Percentiles rank a stretch among this genome's conserved stretches.
These are phyloP conservation scores for Boletus sp. DNA, from an alignment of 768 basidiomycete species.

Conservation along the genomic window DNA sequence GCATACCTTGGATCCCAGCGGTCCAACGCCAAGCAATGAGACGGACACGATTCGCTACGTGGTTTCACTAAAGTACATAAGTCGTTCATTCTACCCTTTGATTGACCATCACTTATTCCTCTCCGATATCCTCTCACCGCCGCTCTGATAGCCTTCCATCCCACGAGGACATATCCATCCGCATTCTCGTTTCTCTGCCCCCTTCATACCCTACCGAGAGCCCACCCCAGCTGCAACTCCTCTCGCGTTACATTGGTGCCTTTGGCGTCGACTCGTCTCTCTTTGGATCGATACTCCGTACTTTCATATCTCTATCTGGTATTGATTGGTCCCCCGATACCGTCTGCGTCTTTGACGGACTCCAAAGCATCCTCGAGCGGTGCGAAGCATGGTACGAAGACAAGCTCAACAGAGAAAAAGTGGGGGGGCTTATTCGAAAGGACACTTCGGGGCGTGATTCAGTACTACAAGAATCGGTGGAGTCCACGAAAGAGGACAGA, in stretches of 20 bases:
- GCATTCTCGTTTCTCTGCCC: constrained; percentile 57
- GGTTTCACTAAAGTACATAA: constrained; percentile 57
- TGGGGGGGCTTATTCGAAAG: constrained; percentile 53
- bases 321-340: constrained; percentile 73
- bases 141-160: constrained; percentile 44
- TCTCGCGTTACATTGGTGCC: constrained; percentile 79
- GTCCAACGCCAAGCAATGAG: constrained; percentile 19
- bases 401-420: constrained; percentile 53
- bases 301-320: constrained; percentile 73
- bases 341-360: constrained; percentile 85
- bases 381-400: constrained; percentile 70
- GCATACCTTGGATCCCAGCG: background rate
- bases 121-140: background rate
- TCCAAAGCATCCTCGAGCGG: constrained; percentile 69
- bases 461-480: constrained; percentile 4
- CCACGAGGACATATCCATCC: constrained; percentile 49
- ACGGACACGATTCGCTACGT: constrained; percentile 58
- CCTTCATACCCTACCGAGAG: constrained; percentile 59
- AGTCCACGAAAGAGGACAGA: constrained; percentile 2
- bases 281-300: constrained; percentile 75
- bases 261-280: constrained; percentile 70
- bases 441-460: constrained; percentile 38
- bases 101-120: background rate
- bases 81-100: background rate
- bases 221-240: constrained; percentile 79